Conservation (phyloP, 2,329 filamentous ascomycete species). For the Fusarium sp. region DNA sequence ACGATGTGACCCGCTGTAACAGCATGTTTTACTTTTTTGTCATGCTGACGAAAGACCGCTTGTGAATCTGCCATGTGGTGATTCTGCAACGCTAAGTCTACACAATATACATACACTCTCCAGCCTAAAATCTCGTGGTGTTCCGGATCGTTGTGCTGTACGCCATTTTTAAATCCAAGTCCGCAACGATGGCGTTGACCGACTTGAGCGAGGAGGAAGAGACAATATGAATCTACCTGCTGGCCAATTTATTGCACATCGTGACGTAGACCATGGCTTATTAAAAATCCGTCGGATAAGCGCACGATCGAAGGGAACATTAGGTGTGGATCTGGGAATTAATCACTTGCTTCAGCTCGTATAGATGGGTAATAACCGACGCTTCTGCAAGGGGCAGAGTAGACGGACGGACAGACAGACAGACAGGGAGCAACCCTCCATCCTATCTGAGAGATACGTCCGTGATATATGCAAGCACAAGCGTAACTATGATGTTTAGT, state of each 20-base stretch:
- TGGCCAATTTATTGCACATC: constrained; percentile 14
- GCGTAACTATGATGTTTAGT: constrained; percentile 15
- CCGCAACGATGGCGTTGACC: neutral
- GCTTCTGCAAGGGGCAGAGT: constrained; percentile 37
- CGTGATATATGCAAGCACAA: constrained; percentile 7
- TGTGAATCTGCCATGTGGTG: constrained; percentile 2
- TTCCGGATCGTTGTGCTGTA: neutral
- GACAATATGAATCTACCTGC: neutral
- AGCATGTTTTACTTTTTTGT: constrained; percentile 2
- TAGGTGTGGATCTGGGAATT: constrained; percentile 20
- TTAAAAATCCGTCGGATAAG: constrained; percentile 18
- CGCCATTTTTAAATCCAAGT: neutral
- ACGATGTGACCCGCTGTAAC: neutral
- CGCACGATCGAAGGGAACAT: constrained; percentile 28
- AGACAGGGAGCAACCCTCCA: neutral
- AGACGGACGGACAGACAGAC: neutral
- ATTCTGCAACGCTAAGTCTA: neutral
- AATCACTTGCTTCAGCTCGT: constrained; percentile 3
- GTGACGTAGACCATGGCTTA: constrained; percentile 12
- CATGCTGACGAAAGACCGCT: neutral
- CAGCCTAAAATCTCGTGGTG: constrained; percentile 1
- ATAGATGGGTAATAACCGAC: constrained; percentile 17
- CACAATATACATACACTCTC: neutral
- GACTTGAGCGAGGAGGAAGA: neutral
- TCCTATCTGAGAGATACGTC: neutral